Evolutionary conservation across 805 yeast species (phyloP).

Genomic region (Cephaloascus fragrans): DNA sequence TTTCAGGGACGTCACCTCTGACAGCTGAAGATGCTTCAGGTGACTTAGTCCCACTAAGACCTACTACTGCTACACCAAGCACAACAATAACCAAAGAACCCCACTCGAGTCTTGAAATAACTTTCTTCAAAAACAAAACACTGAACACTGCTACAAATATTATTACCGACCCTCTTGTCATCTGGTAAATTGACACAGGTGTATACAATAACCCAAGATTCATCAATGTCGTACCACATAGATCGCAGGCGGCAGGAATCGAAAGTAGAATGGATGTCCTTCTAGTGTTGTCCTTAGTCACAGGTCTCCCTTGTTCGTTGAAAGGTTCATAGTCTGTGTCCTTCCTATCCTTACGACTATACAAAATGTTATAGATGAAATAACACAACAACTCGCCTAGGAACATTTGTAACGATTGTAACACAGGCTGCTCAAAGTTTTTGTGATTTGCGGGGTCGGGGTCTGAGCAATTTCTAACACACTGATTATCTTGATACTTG

Average conservation of each 20-base stretch:
- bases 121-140: slow-evolving; percentile 47
- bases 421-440: slow-evolving; percentile 65
- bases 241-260: slow-evolving; percentile 63
- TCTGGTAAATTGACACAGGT: slow-evolving; percentile 75
- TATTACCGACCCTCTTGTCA: slow-evolving; percentile 76
- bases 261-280: too few species aligned
- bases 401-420: slow-evolving; percentile 78
- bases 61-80: slow-evolving; percentile 63
- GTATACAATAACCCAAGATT: slow-evolving; percentile 65
- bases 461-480: slow-evolving; percentile 45
- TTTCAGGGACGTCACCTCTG: slow-evolving; percentile 7
- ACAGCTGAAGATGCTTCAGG: slow-evolving; percentile 5
- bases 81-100: slow-evolving; percentile 51
- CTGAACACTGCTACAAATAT: slow-evolving; percentile 68
- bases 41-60: slow-evolving; percentile 47
- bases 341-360: background rate
- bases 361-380: slow-evolving; percentile 19
- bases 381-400: slow-evolving; percentile 54
- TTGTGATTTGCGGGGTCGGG: slow-evolving; percentile 31
- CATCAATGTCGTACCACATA: slow-evolving; percentile 65
- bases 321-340: slow-evolving; percentile 9
- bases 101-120: slow-evolving; percentile 60
- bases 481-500: slow-evolving; percentile 68
- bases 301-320: too few species aligned
- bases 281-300: too few species aligned